These are phyloP conservation scores for Sclerotinia nivalis DNA, from an alignment of 2,329 filamentous ascomycete genomes.

Conservation along the genomic window DNA sequence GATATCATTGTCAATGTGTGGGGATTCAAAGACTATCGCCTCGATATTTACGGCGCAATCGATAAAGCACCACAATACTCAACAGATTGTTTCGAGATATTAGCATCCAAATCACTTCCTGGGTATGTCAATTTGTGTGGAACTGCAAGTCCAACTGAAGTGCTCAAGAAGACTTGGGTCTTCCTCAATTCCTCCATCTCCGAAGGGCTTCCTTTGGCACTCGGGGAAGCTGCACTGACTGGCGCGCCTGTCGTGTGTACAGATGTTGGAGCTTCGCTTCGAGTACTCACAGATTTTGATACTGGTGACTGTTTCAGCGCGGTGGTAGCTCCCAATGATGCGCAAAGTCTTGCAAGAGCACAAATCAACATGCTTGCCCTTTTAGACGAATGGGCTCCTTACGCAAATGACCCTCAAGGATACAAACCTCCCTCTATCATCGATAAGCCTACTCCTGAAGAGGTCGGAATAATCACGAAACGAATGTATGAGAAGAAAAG, in stretches of 20 bases:
- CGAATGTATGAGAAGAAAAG: slow-evolving; percentile 60
- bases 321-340: slow-evolving; percentile 65
- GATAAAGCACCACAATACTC: slow-evolving; percentile 63
- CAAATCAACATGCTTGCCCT: slow-evolving; percentile 63
- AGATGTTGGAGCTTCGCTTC: slow-evolving; percentile 56
- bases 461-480: slow-evolving; percentile 53
- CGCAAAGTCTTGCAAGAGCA: slow-evolving; percentile 58
- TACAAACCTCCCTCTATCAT: slow-evolving; percentile 20
- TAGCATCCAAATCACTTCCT: slow-evolving; percentile 39
- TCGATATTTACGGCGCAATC: slow-evolving; percentile 63
- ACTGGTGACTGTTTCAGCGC: slow-evolving; percentile 55
- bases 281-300: slow-evolving; percentile 56
- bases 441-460: slow-evolving; percentile 48
- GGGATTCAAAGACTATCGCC: slow-evolving; percentile 64
- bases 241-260: slow-evolving; percentile 58
- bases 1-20: slow-evolving; percentile 66
- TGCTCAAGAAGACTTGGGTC: slow-evolving; percentile 49
- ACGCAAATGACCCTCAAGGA: slow-evolving; percentile 46
- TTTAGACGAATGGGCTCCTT: slow-evolving; percentile 61
- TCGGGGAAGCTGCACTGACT: slow-evolving; percentile 58
- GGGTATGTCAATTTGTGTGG: slow-evolving; percentile 41
- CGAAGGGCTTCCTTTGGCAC: slow-evolving; percentile 56
- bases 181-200: slow-evolving; percentile 59
- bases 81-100: slow-evolving; percentile 54
- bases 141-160: slow-evolving; percentile 47